Conservation (phyloP, 169 alveolate species). For the Theileria equi region DNA sequence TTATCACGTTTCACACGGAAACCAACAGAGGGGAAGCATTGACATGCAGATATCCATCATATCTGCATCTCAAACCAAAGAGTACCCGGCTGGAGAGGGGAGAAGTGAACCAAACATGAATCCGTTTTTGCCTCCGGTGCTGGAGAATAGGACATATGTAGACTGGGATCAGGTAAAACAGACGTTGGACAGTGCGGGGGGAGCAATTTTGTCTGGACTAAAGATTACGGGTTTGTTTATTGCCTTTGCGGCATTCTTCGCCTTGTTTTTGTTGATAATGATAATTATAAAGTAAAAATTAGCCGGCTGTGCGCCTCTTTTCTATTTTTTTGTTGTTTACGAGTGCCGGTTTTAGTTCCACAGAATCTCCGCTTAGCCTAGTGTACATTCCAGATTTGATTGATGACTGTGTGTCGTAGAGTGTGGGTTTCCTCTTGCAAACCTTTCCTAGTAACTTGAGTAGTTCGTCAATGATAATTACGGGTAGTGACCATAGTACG, state of each 20-base stretch:
- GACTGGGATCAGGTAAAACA: conserved; percentile 87
- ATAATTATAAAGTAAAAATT: conserved; percentile 34
- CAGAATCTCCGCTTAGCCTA: background rate
- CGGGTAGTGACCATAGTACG: conserved; percentile 95
- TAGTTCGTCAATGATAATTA: conserved; percentile 93
- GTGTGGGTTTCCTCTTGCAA: background rate
- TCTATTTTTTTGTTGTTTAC: too few relatives aligned
- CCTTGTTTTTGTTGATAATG: conserved; percentile 32
- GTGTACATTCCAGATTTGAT: background rate
- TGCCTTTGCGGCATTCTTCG: conserved; percentile 42
- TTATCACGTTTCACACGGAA: conserved; percentile 77
- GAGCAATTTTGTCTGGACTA: conserved; percentile 74
- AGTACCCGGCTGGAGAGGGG: conserved; percentile 87
- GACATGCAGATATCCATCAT: conserved; percentile 82
- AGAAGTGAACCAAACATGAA: conserved; percentile 87
- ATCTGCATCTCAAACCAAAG: conserved; percentile 79
- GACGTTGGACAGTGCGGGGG: conserved; percentile 75
- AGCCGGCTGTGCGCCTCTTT: background rate
- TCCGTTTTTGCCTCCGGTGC: conserved; percentile 83
- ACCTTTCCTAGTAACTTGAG: conserved; percentile 89
- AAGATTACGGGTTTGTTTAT: conserved; percentile 69
- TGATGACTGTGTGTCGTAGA: background rate
- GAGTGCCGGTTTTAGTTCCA: too few relatives aligned
- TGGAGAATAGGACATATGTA: conserved; percentile 84
- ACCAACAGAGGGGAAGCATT: conserved; percentile 79